Base-by-base conservation (phyloP, 768 basidiomycete genomes). In the Leccinellum albellum region DNA sequence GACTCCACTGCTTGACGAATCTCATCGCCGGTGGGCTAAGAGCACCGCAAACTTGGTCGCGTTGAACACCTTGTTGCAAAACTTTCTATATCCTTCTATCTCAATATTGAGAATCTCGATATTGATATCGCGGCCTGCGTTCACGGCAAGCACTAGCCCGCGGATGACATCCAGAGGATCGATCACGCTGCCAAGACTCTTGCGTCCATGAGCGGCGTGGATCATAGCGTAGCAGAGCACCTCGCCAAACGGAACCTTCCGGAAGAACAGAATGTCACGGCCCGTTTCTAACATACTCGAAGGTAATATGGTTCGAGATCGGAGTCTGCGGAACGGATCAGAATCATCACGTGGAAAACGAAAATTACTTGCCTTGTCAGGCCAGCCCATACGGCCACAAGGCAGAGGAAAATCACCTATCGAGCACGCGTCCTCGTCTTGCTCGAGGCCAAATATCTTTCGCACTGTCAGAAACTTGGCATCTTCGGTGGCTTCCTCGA, bases 21-120 rank as follows among this genome's bases (percentile, higher is more conserved):
- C 74, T 98, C 96, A 21, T 86, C 82, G 3, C 94, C 93, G 1
- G 92, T 91, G 3, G 87, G 91, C 92, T 96, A 55, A 0, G 72
- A 98, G 84, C 89, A 98, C 94, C 20, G 95, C 96, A 65, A 99
- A 98, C 74, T 95, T 95, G 49, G 94, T 98, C 1, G 97, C 97
- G 69, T 99, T 99, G 82, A 96, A 98, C 26, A 98, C 86, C 79
- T 98, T 98, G 78, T 99, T 99, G 78, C 97, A 98, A 79, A 99
- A 99, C 74, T 98, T 98, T 73, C 97, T 86, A 74, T 98, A 98
- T 2, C 95, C 97, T 74, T 98, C 95, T 31, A 98, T n/a, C 94
- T 51, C 94, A 87, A 60, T n/a, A n/a, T n/a, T n/a, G n/a, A 93
- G 74, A 63, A 99, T 94, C 70, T 98, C 94, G 59, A 99, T 78